Evolutionary conservation across 169 alveolate species (phyloP).

Genomic region (Plasmodium coatneyi): DNA sequence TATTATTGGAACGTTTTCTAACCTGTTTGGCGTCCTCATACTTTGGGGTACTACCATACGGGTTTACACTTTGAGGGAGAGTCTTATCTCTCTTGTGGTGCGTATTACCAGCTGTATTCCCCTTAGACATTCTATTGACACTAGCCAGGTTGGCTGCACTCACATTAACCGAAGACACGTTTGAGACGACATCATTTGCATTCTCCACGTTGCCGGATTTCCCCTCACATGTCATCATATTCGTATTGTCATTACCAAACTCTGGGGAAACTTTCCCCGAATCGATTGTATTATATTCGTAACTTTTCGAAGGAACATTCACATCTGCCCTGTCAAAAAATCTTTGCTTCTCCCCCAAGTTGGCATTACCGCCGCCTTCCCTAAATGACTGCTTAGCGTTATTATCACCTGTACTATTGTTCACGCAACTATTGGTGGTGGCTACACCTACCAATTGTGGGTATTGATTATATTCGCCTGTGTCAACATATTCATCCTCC

Average conservation of each 20-base stretch:
- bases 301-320: conserved; percentile 6
- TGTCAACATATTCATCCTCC: not conserved
- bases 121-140: conserved; percentile 15
- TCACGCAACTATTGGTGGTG: not conserved
- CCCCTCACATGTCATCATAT: not conserved
- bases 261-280: not conserved
- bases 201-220: not conserved
- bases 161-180: not conserved
- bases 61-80: not conserved
- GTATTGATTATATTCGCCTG: not conserved
- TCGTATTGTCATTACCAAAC: conserved; percentile 12
- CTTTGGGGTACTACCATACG: conserved; percentile 1
- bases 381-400: not conserved
- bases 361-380: not conserved
- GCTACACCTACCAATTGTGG: not conserved
- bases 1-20: conserved; percentile 28
- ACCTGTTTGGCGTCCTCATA: conserved; percentile 3
- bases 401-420: not conserved
- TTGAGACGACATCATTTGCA: not conserved
- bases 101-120: not conserved
- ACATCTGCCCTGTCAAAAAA: conserved; percentile 8
- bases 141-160: not conserved
- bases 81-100: conserved; percentile 22
- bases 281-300: conserved; percentile 21
- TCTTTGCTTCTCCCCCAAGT: conserved; percentile 10